Conservation (phyloP, 768 basidiomycete genomes). For the Hericium coralloides region DNA sequence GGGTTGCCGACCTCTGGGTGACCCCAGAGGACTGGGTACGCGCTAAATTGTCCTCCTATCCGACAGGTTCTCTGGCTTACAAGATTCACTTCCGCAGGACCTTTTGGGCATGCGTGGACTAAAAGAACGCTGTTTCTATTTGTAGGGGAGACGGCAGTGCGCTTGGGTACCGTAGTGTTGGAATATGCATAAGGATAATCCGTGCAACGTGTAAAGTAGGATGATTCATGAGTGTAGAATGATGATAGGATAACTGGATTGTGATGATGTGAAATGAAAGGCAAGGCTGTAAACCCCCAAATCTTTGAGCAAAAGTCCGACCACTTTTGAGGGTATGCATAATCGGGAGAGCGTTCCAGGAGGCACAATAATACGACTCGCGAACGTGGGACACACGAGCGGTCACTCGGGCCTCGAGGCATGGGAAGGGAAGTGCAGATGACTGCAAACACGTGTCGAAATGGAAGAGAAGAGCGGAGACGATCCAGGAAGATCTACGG, state of each 20-base stretch:
- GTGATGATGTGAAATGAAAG: too few relatives aligned
- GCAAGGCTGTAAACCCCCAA: too few relatives aligned
- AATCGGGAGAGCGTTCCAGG: background rate
- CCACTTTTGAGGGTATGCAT: too few relatives aligned
- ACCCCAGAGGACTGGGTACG: conserved; percentile 80
- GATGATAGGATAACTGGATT: too few relatives aligned
- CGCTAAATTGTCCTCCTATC: conserved; percentile 5
- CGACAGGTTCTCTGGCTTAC: background rate
- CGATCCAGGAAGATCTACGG: background rate
- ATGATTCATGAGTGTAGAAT: too few relatives aligned
- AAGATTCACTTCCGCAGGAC: conserved; percentile 36
- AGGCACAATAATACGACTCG: background rate
- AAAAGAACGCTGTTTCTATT: conserved; percentile 76
- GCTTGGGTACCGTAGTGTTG: background rate
- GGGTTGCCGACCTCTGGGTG: conserved; percentile 84
- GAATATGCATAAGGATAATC: background rate
- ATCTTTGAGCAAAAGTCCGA: too few relatives aligned
- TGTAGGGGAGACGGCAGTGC: conserved; percentile 29
- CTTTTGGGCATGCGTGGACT: conserved; percentile 71
- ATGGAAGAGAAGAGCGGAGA: background rate
- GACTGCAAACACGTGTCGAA: background rate
- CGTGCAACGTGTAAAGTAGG: background rate
- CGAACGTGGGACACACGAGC: background rate
- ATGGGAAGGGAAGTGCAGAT: background rate
- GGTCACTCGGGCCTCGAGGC: background rate